These are phyloP conservation scores for Barbarea vulgaris DNA, from an alignment of 345 rosid genomes.

Conservation along the genomic window DNA sequence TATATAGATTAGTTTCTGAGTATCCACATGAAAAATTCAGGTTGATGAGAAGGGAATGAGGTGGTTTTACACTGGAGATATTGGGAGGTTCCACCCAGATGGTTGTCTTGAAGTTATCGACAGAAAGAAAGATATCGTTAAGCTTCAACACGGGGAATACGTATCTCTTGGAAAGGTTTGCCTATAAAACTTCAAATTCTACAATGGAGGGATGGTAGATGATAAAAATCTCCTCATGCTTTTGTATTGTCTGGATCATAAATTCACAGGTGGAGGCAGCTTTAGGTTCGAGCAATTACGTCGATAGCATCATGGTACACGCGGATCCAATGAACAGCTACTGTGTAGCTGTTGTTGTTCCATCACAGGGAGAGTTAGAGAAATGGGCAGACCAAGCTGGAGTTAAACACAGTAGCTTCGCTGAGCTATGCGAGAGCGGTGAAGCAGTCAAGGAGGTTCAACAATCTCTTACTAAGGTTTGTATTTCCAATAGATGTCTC, in stretches of 20 bases:
- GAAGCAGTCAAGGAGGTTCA: constrained; percentile 73
- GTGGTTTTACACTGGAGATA: constrained; percentile 93
- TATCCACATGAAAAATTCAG: constrained; percentile 42
- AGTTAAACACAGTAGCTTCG: constrained; percentile 44
- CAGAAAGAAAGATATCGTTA: constrained; percentile 91
- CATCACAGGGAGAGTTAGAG: constrained; percentile 59
- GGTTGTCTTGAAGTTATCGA: constrained; percentile 95
- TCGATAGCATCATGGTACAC: constrained; percentile 74
- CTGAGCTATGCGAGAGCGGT: constrained; percentile 63
- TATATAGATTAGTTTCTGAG: constrained; percentile 4
- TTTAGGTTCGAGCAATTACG: constrained; percentile 53
- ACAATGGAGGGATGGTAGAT: neutral
- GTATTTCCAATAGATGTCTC: constrained; percentile 20
- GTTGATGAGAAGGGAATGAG: constrained; percentile 79
- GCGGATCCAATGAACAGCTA: constrained; percentile 72
- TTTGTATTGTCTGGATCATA: constrained; percentile 20
- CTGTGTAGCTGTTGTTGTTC: constrained; percentile 80
- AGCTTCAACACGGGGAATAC: constrained; percentile 95
- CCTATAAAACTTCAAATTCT: neutral
- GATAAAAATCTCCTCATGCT: neutral
- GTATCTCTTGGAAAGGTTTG: constrained; percentile 88
- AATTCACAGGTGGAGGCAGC: constrained; percentile 80
- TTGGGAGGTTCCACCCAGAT: constrained; percentile 80
- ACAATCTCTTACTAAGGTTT: constrained; percentile 64
- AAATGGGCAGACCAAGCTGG: constrained; percentile 74